phyloP scores from a whole-genome alignment of 2,329 filamentous ascomycete genomes.

The Spiromastix sp. region DNA sequence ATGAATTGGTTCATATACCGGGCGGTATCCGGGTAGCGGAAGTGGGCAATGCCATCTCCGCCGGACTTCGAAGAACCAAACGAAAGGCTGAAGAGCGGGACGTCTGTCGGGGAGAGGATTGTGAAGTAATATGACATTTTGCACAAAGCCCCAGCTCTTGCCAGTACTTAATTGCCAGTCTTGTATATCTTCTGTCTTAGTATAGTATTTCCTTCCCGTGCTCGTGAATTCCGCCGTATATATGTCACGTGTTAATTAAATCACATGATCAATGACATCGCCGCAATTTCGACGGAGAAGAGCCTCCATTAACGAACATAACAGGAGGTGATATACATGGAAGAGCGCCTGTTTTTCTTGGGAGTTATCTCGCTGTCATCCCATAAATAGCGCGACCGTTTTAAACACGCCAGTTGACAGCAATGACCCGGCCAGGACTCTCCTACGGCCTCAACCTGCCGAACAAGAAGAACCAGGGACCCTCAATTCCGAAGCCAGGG shows the following conservation, averaged over 20 bases:
- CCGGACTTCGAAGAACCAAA: constrained; percentile 95
- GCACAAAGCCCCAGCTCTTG: too few relatives aligned
- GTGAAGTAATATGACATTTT: constrained; percentile 98
- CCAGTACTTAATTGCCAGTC: too few relatives aligned
- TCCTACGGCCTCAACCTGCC: constrained; percentile 34
- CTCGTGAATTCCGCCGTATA: too few relatives aligned
- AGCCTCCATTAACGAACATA: too few relatives aligned
- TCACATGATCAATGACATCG: too few relatives aligned
- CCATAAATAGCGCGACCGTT: too few relatives aligned
- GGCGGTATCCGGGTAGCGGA: constrained; percentile 79
- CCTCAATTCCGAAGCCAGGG: constrained; percentile 17
- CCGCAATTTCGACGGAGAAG: too few relatives aligned
- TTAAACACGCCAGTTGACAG: neutral
- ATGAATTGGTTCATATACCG: constrained; percentile 97
- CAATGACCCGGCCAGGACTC: constrained; percentile 25
- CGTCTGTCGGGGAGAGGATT: constrained; percentile 90
- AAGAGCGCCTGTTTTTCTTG: too few relatives aligned
- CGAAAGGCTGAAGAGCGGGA: constrained; percentile 90
- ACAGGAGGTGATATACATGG: too few relatives aligned
- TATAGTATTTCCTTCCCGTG: neutral
- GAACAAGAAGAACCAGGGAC: constrained; percentile 22
- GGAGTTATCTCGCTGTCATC: too few relatives aligned
- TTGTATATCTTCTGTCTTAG: too few relatives aligned
- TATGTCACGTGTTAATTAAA: too few relatives aligned
- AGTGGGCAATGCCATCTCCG: constrained; percentile 83